These are phyloP conservation scores for Stevia rebaudiana DNA, from an alignment of 140 eudicot genomes.

Conservation along the genomic window DNA sequence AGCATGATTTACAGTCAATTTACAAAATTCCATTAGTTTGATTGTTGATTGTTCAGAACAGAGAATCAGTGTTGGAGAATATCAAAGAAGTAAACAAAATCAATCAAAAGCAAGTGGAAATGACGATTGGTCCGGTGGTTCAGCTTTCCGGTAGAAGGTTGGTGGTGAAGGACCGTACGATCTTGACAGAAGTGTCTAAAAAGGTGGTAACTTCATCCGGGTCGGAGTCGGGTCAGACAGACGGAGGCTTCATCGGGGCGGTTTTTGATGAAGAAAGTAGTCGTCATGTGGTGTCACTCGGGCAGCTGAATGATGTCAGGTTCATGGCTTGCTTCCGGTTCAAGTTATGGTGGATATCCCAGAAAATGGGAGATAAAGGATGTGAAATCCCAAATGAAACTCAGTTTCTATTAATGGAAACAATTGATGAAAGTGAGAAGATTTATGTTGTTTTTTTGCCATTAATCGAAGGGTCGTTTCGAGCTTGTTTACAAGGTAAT, in stretches of 20 bases:
- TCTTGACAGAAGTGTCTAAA: slow-evolving; percentile 56
- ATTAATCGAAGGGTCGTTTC: slow-evolving; percentile 69
- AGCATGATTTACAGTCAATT: neutral
- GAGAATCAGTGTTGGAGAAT: slow-evolving; percentile 20
- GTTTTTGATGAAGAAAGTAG: slow-evolving; percentile 44
- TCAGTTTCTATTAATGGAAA: slow-evolving; percentile 74
- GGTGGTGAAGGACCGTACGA: slow-evolving; percentile 49
- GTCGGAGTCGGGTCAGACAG: slow-evolving; percentile 50
- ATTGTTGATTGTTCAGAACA: slow-evolving; percentile 21
- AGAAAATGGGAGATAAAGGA: slow-evolving; percentile 79
- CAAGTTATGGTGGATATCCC: slow-evolving; percentile 99
- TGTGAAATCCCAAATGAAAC: slow-evolving; percentile 81
- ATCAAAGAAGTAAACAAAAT: slow-evolving; percentile 13
- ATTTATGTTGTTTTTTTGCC: slow-evolving; percentile 71
- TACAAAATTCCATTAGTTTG: neutral
- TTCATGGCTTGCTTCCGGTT: slow-evolving; percentile 88
- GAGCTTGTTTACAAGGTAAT: slow-evolving; percentile 84
- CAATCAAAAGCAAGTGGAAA: slow-evolving; percentile 16
- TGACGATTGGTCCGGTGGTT: slow-evolving; percentile 70
- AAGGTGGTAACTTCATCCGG: slow-evolving; percentile 50
- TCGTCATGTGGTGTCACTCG: slow-evolving; percentile 65
- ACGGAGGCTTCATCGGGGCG: slow-evolving; percentile 67
- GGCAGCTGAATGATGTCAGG: slow-evolving; percentile 61
- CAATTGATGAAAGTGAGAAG: slow-evolving; percentile 36
- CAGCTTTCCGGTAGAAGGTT: slow-evolving; percentile 45